phyloP scores from a whole-genome alignment of 1,284 basidiomycete species.

The Peniophora sp. region DNA sequence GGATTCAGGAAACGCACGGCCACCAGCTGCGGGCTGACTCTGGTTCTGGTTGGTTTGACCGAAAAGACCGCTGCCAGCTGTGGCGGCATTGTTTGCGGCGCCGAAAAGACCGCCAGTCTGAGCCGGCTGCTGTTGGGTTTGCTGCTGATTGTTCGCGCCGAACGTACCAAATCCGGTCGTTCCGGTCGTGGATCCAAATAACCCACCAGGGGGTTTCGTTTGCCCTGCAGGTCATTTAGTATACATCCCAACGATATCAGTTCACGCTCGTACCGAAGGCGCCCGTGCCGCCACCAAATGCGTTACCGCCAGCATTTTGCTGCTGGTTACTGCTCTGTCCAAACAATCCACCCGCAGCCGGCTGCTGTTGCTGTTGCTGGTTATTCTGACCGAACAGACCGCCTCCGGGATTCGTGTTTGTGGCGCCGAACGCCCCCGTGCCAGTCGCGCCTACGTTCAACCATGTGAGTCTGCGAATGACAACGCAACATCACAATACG shows the following conservation, averaged over 20 bases:
- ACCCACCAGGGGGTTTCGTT: slow-evolving; percentile 23
- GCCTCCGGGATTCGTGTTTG: slow-evolving; percentile 19
- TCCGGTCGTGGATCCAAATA: slow-evolving; percentile 22
- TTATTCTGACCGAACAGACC: slow-evolving; percentile 32
- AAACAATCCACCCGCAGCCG: slow-evolving; percentile 20
- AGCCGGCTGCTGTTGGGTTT: slow-evolving; percentile 4
- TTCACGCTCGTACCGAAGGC: slow-evolving; percentile 28
- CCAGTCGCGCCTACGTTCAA: slow-evolving; percentile 28
- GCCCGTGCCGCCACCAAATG: slow-evolving; percentile 10
- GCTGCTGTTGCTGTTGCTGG: slow-evolving; percentile 9
- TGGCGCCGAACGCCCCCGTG: slow-evolving; percentile 2
- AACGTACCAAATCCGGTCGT: slow-evolving; percentile 19
- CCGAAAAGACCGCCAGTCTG: slow-evolving; percentile 4
- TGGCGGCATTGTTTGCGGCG: slow-evolving; percentile 25
- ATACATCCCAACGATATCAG: not conserved
- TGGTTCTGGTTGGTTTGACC: slow-evolving; percentile 11
- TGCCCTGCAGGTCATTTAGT: slow-evolving; percentile 11
- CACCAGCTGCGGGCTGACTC: slow-evolving; percentile 19
- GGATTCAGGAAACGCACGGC: slow-evolving; percentile 17
- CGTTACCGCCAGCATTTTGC: not conserved
- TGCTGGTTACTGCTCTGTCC: not conserved
- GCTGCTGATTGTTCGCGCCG: slow-evolving; percentile 23
- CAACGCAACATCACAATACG: not conserved
- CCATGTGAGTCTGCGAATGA: not conserved
- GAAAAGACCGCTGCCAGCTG: slow-evolving; percentile 29